Evolutionary conservation across 306 rosid species (phyloP).

Genomic region (Lithocarpus polystachyus): DNA sequence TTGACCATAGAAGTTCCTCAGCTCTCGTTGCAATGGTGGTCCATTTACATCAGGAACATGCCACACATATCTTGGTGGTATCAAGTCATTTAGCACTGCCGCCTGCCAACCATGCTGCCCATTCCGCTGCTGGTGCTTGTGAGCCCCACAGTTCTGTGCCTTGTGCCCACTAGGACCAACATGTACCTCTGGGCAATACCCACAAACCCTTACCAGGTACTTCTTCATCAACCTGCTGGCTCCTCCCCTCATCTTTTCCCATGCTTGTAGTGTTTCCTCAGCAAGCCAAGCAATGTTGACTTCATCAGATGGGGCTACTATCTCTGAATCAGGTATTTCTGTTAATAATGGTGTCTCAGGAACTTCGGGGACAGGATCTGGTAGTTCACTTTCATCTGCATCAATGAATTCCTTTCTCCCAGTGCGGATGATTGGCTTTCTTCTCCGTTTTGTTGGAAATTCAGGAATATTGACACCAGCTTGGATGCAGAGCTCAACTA

Average conservation of each 20-base stretch:
- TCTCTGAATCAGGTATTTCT: slow-evolving; percentile 64
- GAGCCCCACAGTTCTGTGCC: slow-evolving; percentile 93
- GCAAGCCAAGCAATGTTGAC: slow-evolving; percentile 53
- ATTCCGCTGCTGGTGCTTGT: slow-evolving; percentile 92
- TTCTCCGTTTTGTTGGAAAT: slow-evolving; percentile 78
- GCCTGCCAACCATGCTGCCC: slow-evolving; percentile 99
- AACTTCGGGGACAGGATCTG: slow-evolving; percentile 47
- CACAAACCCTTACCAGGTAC: slow-evolving; percentile 86
- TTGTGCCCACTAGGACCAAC: slow-evolving; percentile 78
- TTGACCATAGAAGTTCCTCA: slow-evolving; percentile 78
- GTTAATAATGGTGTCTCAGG: slow-evolving; percentile 44
- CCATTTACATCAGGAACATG: slow-evolving; percentile 87
- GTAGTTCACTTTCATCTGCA: slow-evolving; percentile 93
- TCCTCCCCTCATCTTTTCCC: slow-evolving; percentile 83
- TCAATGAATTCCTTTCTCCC: slow-evolving; percentile 74
- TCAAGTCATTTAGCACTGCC: slow-evolving; percentile 78
- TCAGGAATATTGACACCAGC: slow-evolving; percentile 82
- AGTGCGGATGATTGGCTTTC: slow-evolving; percentile 80
- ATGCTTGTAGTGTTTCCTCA: slow-evolving; percentile 73
- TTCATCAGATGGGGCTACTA: slow-evolving; percentile 41
- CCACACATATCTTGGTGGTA: slow-evolving; percentile 94
- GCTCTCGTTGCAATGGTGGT: slow-evolving; percentile 69
- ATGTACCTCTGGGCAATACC: slow-evolving; percentile 94
- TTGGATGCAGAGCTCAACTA: slow-evolving; percentile 91
- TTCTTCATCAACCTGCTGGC: slow-evolving; percentile 69